Evolutionary conservation across 2,329 filamentous ascomycete species (phyloP).

Genomic region (Aspergillus aculeatus): DNA sequence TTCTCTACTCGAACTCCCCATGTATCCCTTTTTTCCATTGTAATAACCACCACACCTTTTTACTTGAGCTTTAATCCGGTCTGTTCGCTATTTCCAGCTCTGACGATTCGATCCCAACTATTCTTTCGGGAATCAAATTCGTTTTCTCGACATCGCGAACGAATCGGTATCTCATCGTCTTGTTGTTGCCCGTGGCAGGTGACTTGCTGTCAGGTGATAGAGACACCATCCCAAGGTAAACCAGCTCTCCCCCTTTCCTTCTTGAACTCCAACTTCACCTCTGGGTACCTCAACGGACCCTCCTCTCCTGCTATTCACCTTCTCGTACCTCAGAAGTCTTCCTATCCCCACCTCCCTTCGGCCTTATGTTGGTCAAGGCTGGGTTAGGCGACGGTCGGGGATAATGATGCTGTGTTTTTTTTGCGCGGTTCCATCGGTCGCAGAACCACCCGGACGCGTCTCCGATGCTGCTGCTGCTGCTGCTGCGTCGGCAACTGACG

Average conservation of each 20-base stretch:
- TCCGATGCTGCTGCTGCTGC: conserved; percentile 14
- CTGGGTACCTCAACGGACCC: background rate
- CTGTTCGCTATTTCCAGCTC: conserved; percentile 12
- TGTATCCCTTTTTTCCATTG: conserved; percentile 30
- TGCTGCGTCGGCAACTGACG: background rate
- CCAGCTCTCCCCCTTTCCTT: conserved; percentile 22
- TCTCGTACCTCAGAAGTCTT: conserved; percentile 13
- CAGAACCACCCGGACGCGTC: conserved; percentile 30
- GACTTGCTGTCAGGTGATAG: conserved; percentile 48
- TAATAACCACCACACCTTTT: conserved; percentile 23
- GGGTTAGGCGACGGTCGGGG: conserved; percentile 13
- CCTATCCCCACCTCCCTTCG: background rate
- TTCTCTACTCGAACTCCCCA: conserved; percentile 28
- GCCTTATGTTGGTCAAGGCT: conserved; percentile 13
- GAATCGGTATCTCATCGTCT: conserved; percentile 28
- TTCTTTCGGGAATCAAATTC: conserved; percentile 18
- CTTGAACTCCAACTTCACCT: conserved; percentile 18
- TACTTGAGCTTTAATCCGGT: conserved; percentile 19
- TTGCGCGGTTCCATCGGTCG: conserved; percentile 27
- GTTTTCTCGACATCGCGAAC: conserved; percentile 23
- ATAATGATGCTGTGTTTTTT: conserved; percentile 18
- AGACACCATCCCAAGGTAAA: conserved; percentile 40
- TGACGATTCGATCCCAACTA: conserved; percentile 10
- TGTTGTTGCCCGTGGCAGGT: conserved; percentile 44
- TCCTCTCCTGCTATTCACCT: background rate